phyloP scores from a whole-genome alignment of 805 yeast genomes.

The Myxozyma geophila region DNA sequence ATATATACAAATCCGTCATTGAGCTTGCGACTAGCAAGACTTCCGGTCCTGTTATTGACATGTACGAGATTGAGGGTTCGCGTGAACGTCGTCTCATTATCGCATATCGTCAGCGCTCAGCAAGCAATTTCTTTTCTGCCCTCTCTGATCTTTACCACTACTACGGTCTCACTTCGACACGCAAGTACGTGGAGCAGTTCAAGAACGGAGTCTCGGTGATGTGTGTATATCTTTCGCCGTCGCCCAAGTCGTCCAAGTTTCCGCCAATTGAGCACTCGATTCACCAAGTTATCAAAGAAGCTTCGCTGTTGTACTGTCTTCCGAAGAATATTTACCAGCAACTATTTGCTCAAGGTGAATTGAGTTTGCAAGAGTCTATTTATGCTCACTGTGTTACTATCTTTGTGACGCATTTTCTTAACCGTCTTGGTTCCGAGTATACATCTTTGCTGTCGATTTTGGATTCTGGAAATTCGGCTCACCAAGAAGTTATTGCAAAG shows the following conservation, averaged over 20 bases:
- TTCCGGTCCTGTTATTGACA: conserved; percentile 76
- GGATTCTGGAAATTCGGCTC: conserved; percentile 63
- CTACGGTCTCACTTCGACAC: conserved; percentile 79
- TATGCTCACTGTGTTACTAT: conserved; percentile 93
- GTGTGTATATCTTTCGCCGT: conserved; percentile 79
- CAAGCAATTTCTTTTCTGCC: conserved; percentile 87
- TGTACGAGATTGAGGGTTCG: conserved; percentile 75
- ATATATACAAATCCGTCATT: conserved; percentile 73
- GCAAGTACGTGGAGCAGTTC: conserved; percentile 94
- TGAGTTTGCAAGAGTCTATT: conserved; percentile 91
- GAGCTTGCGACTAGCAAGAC: conserved; percentile 65
- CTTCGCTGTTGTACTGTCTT: conserved; percentile 85
- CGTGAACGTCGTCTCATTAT: conserved; percentile 87
- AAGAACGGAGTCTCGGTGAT: conserved; percentile 84
- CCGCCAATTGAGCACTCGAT: conserved; percentile 73
- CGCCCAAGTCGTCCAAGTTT: conserved; percentile 42
- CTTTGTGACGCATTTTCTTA: conserved; percentile 91
- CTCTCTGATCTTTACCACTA: conserved; percentile 83
- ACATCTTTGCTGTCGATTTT: conserved; percentile 67
- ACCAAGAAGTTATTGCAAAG: conserved; percentile 74
- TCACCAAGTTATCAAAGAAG: conserved; percentile 90
- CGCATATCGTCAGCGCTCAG: conserved; percentile 81
- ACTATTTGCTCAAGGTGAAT: conserved; percentile 70
- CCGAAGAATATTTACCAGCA: conserved; percentile 83
- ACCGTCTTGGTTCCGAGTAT: conserved; percentile 91